A percentile compares a stretch with the other conserved stretches of the same genome.
These are phyloP conservation scores for Lactarius hengduanensis DNA, from an alignment of 768 basidiomycete genomes.

Conservation along the genomic window DNA sequence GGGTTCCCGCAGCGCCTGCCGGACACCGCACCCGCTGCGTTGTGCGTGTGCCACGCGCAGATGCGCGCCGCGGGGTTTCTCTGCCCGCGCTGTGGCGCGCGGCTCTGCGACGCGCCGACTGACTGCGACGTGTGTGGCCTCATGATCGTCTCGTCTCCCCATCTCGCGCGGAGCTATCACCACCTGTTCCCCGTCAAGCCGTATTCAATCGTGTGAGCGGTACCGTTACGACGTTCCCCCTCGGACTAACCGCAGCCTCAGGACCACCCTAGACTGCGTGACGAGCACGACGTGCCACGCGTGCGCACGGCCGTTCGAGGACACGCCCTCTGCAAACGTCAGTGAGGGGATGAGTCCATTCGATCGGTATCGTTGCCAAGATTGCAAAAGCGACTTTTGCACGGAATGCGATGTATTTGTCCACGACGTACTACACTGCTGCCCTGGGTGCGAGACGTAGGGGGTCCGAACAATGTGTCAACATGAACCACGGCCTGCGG, in stretches of 20 bases:
- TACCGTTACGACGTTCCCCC: neutral
- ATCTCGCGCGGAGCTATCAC: constrained; percentile 93
- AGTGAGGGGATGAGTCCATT: constrained; percentile 76
- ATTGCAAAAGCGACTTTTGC: constrained; percentile 87
- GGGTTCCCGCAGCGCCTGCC: constrained; percentile 95
- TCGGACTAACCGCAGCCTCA: constrained; percentile 28
- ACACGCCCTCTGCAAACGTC: constrained; percentile 37
- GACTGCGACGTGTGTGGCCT: constrained; percentile 97
- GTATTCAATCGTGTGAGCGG: constrained; percentile 75
- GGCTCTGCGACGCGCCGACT: constrained; percentile 97
- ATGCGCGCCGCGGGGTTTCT: constrained; percentile 92
- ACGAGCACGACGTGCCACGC: constrained; percentile 61
- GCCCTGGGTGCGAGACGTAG: constrained; percentile 76
- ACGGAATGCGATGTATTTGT: constrained; percentile 95
- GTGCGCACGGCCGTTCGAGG: constrained; percentile 72
- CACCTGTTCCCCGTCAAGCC: constrained; percentile 93
- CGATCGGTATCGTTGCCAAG: constrained; percentile 86
- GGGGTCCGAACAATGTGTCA: neutral
- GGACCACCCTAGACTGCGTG: constrained; percentile 41
- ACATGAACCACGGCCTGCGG: neutral
- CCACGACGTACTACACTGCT: constrained; percentile 93
- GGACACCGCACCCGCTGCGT: constrained; percentile 72
- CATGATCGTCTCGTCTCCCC: constrained; percentile 97
- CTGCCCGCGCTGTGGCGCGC: constrained; percentile 89
- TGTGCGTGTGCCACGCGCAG: constrained; percentile 93